Conservation (phyloP, 192 early-diverging fungal species). For the Gamsiella multidivaricata region DNA sequence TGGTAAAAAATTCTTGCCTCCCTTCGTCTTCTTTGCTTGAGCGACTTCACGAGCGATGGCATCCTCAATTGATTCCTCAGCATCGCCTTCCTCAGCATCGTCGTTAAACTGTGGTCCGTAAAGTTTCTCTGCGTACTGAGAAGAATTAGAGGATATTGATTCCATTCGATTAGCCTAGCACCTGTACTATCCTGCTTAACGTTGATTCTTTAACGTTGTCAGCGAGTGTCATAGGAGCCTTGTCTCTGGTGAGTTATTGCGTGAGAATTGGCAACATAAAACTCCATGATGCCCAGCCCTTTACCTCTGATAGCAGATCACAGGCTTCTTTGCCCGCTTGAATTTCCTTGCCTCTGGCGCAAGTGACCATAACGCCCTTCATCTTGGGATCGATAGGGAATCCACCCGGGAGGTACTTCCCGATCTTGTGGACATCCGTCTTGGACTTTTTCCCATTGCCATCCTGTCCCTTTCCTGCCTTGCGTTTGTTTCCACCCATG, state of each 20-base stretch:
- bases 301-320: constrained; percentile 62
- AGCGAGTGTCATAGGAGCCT: background rate
- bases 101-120: constrained; percentile 28
- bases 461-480: constrained; percentile 28
- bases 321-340: constrained; percentile 58
- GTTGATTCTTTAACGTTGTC: no score
- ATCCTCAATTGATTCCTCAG: constrained; percentile 63
- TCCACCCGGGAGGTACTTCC: constrained; percentile 48
- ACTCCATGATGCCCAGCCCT: background rate
- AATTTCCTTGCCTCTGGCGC: constrained; percentile 56
- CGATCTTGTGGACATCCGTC: constrained; percentile 38
- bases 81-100: constrained; percentile 35
- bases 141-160: background rate
- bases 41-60: constrained; percentile 66
- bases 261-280: no score
- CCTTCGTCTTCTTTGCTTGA: constrained; percentile 56
- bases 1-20: constrained; percentile 58
- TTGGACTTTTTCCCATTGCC: constrained; percentile 40
- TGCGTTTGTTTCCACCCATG: constrained; percentile 51
- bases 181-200: no score
- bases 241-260: no score
- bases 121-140: constrained; percentile 50
- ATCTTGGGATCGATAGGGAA: constrained; percentile 60
- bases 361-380: constrained; percentile 63
- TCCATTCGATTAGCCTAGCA: no score